Evolutionary conservation across 1,284 basidiomycete genomes (phyloP).

Genomic region (Cystobasidium slooffiae): DNA sequence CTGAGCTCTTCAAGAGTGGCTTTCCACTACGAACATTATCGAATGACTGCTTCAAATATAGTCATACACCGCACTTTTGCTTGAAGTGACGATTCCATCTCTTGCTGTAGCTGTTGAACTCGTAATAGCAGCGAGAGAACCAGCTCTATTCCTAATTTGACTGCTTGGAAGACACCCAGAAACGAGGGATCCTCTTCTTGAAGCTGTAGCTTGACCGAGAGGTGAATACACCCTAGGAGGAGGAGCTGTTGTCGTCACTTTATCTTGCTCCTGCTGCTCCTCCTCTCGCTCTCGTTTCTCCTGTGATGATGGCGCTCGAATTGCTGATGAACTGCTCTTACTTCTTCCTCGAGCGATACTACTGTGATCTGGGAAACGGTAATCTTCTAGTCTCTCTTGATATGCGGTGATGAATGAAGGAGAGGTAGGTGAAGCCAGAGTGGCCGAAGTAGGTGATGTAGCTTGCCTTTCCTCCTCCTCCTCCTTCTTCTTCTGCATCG

Average conservation of each 20-base stretch:
- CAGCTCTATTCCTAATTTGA: neutral
- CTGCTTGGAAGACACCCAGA: neutral
- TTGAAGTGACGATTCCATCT: neutral
- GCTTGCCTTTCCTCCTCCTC: neutral
- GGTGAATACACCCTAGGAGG: neutral
- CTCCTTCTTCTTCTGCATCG: too few species aligned
- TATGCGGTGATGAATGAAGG: neutral
- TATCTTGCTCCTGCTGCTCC: neutral
- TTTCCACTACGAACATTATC: too few species aligned
- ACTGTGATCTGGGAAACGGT: slow-evolving; percentile 1
- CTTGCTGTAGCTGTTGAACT: neutral
- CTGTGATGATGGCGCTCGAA: neutral
- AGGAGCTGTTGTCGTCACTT: neutral
- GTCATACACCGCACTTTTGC: slow-evolving; percentile 2
- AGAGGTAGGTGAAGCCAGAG: neutral
- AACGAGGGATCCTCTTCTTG: slow-evolving; percentile 13
- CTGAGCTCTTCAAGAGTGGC: too few species aligned
- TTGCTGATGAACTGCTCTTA: neutral
- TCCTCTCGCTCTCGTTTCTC: neutral
- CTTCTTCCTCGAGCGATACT: neutral
- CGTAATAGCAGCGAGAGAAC: neutral
- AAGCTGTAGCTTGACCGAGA: slow-evolving; percentile 25
- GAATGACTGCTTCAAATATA: neutral
- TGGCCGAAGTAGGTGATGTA: neutral
- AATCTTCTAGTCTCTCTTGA: neutral